Percentiles rank a stretch among this genome's conserved stretches.
Evolutionary conservation across 2,329 filamentous ascomycete genomes (phyloP).

Genomic region (Lasiodiplodia citricola): DNA sequence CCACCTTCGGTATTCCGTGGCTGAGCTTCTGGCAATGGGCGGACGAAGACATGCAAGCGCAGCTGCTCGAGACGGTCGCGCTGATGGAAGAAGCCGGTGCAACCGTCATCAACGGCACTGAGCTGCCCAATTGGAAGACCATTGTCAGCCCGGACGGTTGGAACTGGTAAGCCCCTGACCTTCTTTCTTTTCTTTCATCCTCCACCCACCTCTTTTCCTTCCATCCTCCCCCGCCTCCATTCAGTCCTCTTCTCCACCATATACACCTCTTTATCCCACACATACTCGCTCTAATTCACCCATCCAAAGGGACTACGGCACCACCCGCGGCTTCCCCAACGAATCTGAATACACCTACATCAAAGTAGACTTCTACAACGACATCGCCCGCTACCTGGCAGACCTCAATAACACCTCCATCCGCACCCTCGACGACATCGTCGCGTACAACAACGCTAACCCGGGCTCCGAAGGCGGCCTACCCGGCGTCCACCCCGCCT

Average conservation of each 20-base stretch:
- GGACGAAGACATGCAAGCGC: slow-evolving; percentile 58
- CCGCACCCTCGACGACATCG: slow-evolving; percentile 37
- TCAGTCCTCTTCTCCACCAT: too few relatives aligned
- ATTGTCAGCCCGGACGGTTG: slow-evolving; percentile 71
- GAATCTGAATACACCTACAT: slow-evolving; percentile 76
- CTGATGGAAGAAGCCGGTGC: slow-evolving; percentile 67
- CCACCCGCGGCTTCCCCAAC: slow-evolving; percentile 66
- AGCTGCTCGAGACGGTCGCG: slow-evolving; percentile 57
- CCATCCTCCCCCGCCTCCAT: too few relatives aligned
- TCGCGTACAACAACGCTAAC: slow-evolving; percentile 57
- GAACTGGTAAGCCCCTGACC: slow-evolving; percentile 54
- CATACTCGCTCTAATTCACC: too few relatives aligned
- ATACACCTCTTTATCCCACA: too few relatives aligned
- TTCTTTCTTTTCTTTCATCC: too few relatives aligned
- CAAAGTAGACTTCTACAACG: slow-evolving; percentile 73
- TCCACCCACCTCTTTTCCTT: too few relatives aligned
- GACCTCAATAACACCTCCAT: slow-evolving; percentile 60
- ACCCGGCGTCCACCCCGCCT: slow-evolving; percentile 65
- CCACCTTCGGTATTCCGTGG: slow-evolving; percentile 75
- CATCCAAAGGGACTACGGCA: slow-evolving; percentile 63
- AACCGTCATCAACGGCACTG: slow-evolving; percentile 71
- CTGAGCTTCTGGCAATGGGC: slow-evolving; percentile 71
- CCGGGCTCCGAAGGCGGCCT: slow-evolving; percentile 70
- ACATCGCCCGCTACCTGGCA: slow-evolving; percentile 67
- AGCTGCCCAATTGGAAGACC: slow-evolving; percentile 66